Percentiles rank a stretch among this genome's conserved stretches.
Evolutionary conservation across 176 grass and related monocot genomes (phyloP).

Genomic region (Aegilops bicornis): DNA sequence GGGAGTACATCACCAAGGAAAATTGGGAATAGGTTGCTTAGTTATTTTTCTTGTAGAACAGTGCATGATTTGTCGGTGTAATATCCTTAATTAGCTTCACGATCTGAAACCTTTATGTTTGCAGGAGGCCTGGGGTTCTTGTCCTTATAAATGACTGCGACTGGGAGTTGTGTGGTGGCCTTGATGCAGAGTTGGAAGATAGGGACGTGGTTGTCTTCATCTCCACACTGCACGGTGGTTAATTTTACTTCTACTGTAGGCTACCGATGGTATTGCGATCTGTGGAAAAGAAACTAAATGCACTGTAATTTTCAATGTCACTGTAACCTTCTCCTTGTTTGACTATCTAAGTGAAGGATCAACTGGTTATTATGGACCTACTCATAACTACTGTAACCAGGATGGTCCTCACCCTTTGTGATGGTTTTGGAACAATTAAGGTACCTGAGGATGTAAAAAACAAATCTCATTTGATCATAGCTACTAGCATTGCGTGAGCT

Average conservation of each 20-base stretch:
- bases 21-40: not conserved
- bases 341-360: not conserved
- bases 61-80: not conserved
- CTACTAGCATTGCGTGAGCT: no score
- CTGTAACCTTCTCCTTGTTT: not conserved
- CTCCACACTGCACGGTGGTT: constrained; percentile 90
- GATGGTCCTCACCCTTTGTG: not conserved
- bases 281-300: constrained; percentile 2
- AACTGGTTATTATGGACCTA: not conserved
- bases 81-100: not conserved
- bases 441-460: not conserved
- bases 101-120: not conserved
- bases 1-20: no score
- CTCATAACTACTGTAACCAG: not conserved
- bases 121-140: constrained; percentile 86
- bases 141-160: constrained; percentile 50
- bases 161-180: constrained; percentile 72
- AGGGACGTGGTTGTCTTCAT: constrained; percentile 92
- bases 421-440: not conserved
- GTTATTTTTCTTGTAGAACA: not conserved
- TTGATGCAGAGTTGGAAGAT: constrained; percentile 81
- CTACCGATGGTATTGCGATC: not conserved
- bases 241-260: constrained; percentile 17
- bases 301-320: not conserved
- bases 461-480: no score